phyloP scores from a whole-genome alignment of 805 yeast species.

The Zygosaccharomyces pseudorouxii region DNA sequence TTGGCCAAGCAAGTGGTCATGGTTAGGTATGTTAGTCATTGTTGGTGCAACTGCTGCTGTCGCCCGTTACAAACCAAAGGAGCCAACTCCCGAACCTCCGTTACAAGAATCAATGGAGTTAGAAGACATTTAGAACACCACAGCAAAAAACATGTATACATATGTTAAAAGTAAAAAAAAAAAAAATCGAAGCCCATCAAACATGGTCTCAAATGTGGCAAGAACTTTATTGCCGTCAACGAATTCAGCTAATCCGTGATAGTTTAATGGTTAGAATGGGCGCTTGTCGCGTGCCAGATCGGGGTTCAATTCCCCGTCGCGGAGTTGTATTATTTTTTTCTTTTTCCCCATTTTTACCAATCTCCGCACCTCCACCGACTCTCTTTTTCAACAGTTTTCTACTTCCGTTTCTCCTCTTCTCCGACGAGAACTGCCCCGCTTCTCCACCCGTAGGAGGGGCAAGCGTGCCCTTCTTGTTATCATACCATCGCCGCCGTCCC shows the following conservation, averaged over 20 bases:
- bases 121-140: slow-evolving; percentile 3
- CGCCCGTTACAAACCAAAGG: slow-evolving; percentile 45
- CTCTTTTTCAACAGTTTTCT: background rate
- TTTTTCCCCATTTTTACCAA: background rate
- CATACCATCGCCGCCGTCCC: background rate
- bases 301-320: slow-evolving; percentile 9
- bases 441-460: background rate
- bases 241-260: background rate
- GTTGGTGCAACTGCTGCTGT: slow-evolving; percentile 60
- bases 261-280: slow-evolving; percentile 7
- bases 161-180: background rate
- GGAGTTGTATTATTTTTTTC: slow-evolving; percentile 1
- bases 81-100: slow-evolving; percentile 6
- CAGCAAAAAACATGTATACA: background rate
- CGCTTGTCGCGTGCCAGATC: slow-evolving; percentile 9
- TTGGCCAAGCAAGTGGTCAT: slow-evolving; percentile 63
- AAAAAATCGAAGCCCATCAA: background rate
- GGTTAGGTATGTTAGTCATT: slow-evolving; percentile 65
- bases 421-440: background rate
- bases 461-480: background rate
- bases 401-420: background rate
- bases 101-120: slow-evolving; percentile 8
- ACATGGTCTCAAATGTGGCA: background rate
- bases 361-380: background rate
- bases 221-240: background rate